A percentile compares a stretch with the other conserved stretches of the same genome.
These are phyloP conservation scores for Nosema muscidifuracis DNA, from an alignment of 371 early-diverging fungal genomes.

Conservation along the genomic window DNA sequence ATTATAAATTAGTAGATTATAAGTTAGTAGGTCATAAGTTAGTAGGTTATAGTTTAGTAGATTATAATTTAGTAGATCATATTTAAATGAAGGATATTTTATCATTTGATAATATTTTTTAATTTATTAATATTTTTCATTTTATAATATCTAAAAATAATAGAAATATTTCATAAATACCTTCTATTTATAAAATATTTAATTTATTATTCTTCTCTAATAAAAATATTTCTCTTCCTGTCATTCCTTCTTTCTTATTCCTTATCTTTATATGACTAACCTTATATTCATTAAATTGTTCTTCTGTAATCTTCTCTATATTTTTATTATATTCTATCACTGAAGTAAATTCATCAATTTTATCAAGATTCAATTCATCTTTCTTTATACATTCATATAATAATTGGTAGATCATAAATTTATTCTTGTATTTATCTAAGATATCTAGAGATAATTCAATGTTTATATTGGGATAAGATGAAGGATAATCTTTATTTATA, in stretches of 20 bases:
- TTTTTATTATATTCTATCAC: background rate
- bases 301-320: conserved; percentile 24
- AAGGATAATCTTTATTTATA: background rate
- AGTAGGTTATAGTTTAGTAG: no score
- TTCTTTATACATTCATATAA: conserved; percentile 6
- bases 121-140: conserved; percentile 11
- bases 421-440: conserved; percentile 8
- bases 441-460: background rate
- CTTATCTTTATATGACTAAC: background rate
- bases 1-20: no score
- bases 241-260: background rate
- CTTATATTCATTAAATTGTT: conserved; percentile 22
- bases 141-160: background rate
- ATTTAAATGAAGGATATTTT: no score
- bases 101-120: conserved; percentile 11
- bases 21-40: no score
- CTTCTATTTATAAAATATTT: no score
- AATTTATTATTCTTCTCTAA: conserved; percentile 1
- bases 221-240: conserved; percentile 5
- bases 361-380: conserved; percentile 10
- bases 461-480: background rate
- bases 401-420: conserved; percentile 15
- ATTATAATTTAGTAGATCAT: no score
- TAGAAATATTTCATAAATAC: background rate
- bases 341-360: background rate